Evolutionary conservation across 2,329 filamentous ascomycete genomes (phyloP).

Genomic region (Cytospora chrysosperma): DNA sequence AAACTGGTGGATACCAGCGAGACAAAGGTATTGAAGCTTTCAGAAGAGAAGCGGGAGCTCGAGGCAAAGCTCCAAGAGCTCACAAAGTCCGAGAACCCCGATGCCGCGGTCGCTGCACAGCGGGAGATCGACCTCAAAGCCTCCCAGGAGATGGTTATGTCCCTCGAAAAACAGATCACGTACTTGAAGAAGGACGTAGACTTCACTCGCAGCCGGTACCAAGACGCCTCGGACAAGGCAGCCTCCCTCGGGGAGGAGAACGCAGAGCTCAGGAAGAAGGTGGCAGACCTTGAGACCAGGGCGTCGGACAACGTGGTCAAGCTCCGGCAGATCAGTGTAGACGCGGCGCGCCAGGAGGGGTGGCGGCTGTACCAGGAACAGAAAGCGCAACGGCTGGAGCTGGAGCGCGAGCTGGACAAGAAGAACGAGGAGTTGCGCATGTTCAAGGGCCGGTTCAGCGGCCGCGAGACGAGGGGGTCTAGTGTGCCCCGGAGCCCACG

Average conservation of each 20-base stretch:
- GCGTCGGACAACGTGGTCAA: constrained; percentile 45
- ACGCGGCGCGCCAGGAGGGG: constrained; percentile 31
- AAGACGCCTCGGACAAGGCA: constrained; percentile 52
- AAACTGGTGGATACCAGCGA: constrained; percentile 40
- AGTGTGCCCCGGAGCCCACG: constrained; percentile 60
- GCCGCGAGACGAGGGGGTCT: constrained; percentile 55
- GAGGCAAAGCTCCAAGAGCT: constrained; percentile 40
- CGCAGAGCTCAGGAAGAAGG: constrained; percentile 41
- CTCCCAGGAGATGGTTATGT: constrained; percentile 38
- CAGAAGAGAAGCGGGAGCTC: constrained; percentile 37
- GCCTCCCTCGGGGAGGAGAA: constrained; percentile 47
- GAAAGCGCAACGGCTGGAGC: constrained; percentile 44
- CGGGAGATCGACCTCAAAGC: constrained; percentile 42
- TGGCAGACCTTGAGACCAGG: constrained; percentile 41
- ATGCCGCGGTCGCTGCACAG: constrained; percentile 40
- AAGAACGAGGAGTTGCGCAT: constrained; percentile 48
- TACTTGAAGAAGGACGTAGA: constrained; percentile 48
- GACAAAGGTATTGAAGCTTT: constrained; percentile 39
- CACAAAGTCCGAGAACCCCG: constrained; percentile 38
- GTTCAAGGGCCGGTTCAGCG: constrained; percentile 42
- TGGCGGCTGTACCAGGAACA: constrained; percentile 41
- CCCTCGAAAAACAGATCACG: constrained; percentile 39
- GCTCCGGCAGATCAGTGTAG: constrained; percentile 48
- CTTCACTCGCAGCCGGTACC: constrained; percentile 59
- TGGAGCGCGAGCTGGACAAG: constrained; percentile 50